Percentiles rank a stretch among this genome's conserved stretches.
Evolutionary conservation across 2,329 filamentous ascomycete genomes (phyloP).

Genomic region (Fonsecaea monophora): DNA sequence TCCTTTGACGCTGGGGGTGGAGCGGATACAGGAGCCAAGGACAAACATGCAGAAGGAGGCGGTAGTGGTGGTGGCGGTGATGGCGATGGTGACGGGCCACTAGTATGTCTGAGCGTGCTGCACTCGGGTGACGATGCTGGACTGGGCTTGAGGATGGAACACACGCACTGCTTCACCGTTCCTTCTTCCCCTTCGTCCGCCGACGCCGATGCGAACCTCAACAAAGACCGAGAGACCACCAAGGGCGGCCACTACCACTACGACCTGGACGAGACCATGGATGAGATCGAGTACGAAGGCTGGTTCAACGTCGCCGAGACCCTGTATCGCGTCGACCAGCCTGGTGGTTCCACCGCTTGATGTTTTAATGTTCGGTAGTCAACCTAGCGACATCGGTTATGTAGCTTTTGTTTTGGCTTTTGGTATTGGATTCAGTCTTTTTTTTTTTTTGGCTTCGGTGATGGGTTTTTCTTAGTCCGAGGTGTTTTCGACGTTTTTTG

Average conservation of each 20-base stretch:
- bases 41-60: too few relatives aligned
- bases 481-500: too few relatives aligned
- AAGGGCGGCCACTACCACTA: constrained; percentile 56
- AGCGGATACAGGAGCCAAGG: too few relatives aligned
- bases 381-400: too few relatives aligned
- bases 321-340: constrained; percentile 51
- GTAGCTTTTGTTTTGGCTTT: too few relatives aligned
- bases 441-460: too few relatives aligned
- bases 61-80: too few relatives aligned
- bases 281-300: constrained; percentile 55
- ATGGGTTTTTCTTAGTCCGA: too few relatives aligned
- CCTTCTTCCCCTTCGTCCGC: too few relatives aligned
- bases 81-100: constrained; percentile 33
- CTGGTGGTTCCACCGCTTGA: not conserved
- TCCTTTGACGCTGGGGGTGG: constrained; percentile 31
- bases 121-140: constrained; percentile 52
- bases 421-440: too few relatives aligned
- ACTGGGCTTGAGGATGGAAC: constrained; percentile 54
- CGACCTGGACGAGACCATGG: constrained; percentile 45
- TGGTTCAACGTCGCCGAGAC: constrained; percentile 55
- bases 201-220: not conserved
- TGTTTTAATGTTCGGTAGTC: too few relatives aligned
- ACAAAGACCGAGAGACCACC: not conserved
- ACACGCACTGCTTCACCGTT: constrained; percentile 55
- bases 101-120: constrained; percentile 52